Conservation (phyloP, 2,329 filamentous ascomycete genomes). For the Diplodia corticola region DNA sequence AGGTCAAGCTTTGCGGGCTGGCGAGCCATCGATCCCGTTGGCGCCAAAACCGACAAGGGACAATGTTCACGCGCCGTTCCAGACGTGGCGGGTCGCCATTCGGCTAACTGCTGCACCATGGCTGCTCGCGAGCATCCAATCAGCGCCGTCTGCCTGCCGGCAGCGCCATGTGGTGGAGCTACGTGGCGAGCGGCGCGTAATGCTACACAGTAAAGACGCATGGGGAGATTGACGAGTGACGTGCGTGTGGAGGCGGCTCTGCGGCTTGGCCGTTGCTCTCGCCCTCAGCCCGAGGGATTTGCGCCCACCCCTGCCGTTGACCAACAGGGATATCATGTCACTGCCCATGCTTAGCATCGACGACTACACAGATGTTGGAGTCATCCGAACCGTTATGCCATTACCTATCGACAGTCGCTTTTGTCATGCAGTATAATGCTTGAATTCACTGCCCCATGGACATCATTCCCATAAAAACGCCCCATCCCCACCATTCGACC, state of each 20-base stretch:
- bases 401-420: conserved; percentile 14
- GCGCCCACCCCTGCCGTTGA: not conserved
- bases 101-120: conserved; percentile 2
- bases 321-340: not conserved
- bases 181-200: not conserved
- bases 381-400: conserved; percentile 8
- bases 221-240: not conserved
- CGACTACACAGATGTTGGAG: no score
- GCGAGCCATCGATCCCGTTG: not conserved
- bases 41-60: not conserved
- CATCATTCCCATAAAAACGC: not conserved
- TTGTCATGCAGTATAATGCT: conserved; percentile 11
- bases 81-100: conserved; percentile 11
- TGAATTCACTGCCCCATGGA: not conserved
- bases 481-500: not conserved
- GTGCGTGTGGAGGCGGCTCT: conserved; percentile 4
- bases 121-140: not conserved
- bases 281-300: not conserved
- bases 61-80: not conserved
- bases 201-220: not conserved
- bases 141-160: not conserved
- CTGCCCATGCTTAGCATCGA: no score
- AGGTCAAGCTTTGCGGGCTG: not conserved
- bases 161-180: conserved; percentile 5
- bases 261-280: not conserved